Base-by-base conservation (phyloP, 306 rosid genomes). In the Vicia villosa region DNA sequence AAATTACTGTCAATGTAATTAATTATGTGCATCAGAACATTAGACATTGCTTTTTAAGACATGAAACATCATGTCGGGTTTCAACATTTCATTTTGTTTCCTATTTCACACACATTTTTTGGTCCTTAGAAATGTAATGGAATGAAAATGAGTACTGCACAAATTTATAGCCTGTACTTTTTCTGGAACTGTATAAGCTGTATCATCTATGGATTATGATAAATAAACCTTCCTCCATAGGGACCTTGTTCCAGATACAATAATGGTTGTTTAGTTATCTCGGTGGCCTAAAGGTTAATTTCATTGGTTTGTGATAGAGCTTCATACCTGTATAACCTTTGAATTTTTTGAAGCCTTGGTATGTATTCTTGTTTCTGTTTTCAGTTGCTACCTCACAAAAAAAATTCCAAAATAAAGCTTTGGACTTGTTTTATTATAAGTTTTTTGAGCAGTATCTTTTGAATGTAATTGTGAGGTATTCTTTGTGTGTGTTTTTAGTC, bases 351-450 rank as follows among this genome's bases (percentile, higher is more conserved):
- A 41, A 15, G 75, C 37, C 14, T 47, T 50, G 0, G 6, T 75
- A 54, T 66, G 63, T 38, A 63, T 55, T 51, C 77, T 46, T 65
- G 13, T 65, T 38, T 32, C 8, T 36, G 26, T 45, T 7, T 5
- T 68, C 57, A 72, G 37, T 52, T 28, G 57, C 10, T 52, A 20
- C 58, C 56, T 70, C 49, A 20, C 1, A 24, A 7, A 56, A 11
- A 13, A 55, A 26, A 67, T 43, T 77, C 45, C 11, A 8, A 11
- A 70, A 10, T 14, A 75, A 69, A 54, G 56, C 4, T 62, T 16
- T 34, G 19, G 20, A 59, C 40, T 61, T 49, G n/a, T 22, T 51
- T 71, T 57, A 34, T 58, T 26, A 15, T 32, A 66, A 57, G 66
- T 51, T 60, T 30, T 32, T 57, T 13, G 20, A 66, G 51, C 66